These are phyloP conservation scores for Torulaspora franciscae DNA, from an alignment of 805 yeast species.

Conservation along the genomic window DNA sequence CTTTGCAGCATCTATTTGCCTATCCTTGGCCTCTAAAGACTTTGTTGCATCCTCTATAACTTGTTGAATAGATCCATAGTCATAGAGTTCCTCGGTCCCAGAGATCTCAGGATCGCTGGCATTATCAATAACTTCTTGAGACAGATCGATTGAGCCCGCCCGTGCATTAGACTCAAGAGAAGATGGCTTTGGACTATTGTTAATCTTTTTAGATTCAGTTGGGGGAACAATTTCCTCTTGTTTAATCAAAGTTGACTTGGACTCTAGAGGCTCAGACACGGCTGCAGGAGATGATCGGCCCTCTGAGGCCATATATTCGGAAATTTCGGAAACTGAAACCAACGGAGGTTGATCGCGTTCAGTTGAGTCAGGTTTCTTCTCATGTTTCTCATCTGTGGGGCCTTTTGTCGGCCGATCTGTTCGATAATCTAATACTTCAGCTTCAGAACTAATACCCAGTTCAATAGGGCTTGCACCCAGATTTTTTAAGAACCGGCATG, in stretches of 20 bases:
- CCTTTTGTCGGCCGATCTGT: no score
- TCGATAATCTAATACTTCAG: not conserved
- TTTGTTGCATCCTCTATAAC: constrained; percentile 9
- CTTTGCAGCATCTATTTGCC: constrained; percentile 14
- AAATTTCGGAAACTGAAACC: no score
- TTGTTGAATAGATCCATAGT: constrained; percentile 1
- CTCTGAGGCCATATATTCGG: no score
- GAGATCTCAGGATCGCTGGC: not conserved
- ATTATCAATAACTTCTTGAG: not conserved
- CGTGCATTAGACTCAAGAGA: not conserved
- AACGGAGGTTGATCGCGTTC: no score
- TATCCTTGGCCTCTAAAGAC: constrained; percentile 13
- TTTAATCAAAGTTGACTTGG: not conserved
- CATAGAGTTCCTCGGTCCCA: not conserved
- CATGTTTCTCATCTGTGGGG: no score
- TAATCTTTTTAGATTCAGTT: not conserved
- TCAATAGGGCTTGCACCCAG: constrained; percentile 11
- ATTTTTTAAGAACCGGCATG: constrained; percentile 16
- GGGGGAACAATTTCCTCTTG: not conserved
- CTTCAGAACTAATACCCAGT: not conserved
- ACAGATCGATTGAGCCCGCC: not conserved
- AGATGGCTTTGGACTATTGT: not conserved
- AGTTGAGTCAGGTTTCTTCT: no score
- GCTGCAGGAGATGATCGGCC: no score
- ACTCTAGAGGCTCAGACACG: not conserved